Evolutionary conservation across 2,329 filamentous ascomycete genomes (phyloP), one percentile per base, ranked within the genome.

Genomic region (Beauveria sp.): DNA sequence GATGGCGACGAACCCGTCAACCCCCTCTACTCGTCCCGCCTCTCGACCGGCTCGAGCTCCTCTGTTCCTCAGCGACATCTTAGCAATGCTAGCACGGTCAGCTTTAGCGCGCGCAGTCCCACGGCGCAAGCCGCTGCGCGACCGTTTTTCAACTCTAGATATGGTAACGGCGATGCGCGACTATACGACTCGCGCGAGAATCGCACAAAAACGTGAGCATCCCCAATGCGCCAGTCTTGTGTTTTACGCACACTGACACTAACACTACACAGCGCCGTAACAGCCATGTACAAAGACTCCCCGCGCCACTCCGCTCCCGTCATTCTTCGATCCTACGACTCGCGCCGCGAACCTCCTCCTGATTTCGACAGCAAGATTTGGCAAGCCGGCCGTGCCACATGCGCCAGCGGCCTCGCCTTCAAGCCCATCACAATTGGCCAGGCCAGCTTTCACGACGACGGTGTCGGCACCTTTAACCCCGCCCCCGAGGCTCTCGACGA

Each of bases 321-420:
- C 9, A 75, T 97, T 62, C 79, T 99, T 60, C 88, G 94, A 66
- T 97, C 93, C 2, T 99, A 99, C 75, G 93, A 97, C 72, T 97
- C 94, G 18, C 84, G 93, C 68, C 91, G 89, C 73, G 94, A 97
- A 72, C 89, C 92, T 0, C 84, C 92, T 0, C 90, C 93, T 2
- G 92, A 97, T 72, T 93, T 91, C 64, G 90, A 96, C 70, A 96
- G 92, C 75, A 96, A 88, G 51, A 94, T 99, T 61, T 99, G 94
- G 94, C 88, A 99, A 76, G 94, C 94, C 5, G 94, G 94, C 12
- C 86, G 94, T 63, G 94, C 94, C n/a, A 99, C 94, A 1, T 91
- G 84, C 58, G 91, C 94, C 1, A 94, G 93, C 1, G 91, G 90
- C 0, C 80, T 97, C 48, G 94, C 94, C 1, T 99, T 99, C 77